phyloP scores from a whole-genome alignment of 2,329 filamentous ascomycete genomes.

The Ascochyta viciae-villosae region DNA sequence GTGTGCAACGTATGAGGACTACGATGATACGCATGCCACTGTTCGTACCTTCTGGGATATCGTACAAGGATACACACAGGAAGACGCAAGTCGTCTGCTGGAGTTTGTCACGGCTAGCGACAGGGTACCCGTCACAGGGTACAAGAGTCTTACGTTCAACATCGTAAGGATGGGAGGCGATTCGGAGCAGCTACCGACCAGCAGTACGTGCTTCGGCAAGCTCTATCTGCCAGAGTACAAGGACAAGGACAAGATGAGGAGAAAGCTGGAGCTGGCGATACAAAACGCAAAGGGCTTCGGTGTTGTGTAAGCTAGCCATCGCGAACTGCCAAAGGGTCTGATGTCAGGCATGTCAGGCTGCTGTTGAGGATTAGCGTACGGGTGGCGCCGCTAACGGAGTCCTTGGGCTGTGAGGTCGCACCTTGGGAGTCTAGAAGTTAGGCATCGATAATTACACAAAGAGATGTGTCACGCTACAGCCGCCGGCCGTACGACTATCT shows the following conservation, averaged over 20 bases:
- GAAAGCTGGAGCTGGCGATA: slow-evolving; percentile 83
- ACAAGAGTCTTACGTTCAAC: slow-evolving; percentile 81
- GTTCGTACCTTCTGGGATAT: slow-evolving; percentile 86
- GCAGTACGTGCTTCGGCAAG: slow-evolving; percentile 92
- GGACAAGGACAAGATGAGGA: slow-evolving; percentile 70
- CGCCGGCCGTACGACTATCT: slow-evolving; percentile 9
- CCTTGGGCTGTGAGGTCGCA: slow-evolving; percentile 1
- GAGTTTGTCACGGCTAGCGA: slow-evolving; percentile 97
- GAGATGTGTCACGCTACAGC: slow-evolving; percentile 4
- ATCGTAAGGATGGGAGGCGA: slow-evolving; percentile 77
- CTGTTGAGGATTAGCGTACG: background rate
- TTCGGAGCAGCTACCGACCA: slow-evolving; percentile 74
- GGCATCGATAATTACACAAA: slow-evolving; percentile 10
- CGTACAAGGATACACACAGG: slow-evolving; percentile 70
- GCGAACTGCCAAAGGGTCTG: slow-evolving; percentile 8
- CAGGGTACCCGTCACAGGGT: slow-evolving; percentile 85
- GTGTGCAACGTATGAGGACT: slow-evolving; percentile 78
- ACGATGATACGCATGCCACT: slow-evolving; percentile 71
- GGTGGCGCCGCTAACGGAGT: slow-evolving; percentile 15
- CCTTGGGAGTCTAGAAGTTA: background rate
- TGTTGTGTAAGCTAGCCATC: slow-evolving; percentile 27
- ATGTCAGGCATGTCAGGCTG: background rate
- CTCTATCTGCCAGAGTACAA: slow-evolving; percentile 84
- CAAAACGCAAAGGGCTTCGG: slow-evolving; percentile 91
- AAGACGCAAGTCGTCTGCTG: slow-evolving; percentile 77